These are phyloP conservation scores for Salvia miltiorrhiza DNA, from an alignment of 257 asterid genomes.

Conservation along the genomic window DNA sequence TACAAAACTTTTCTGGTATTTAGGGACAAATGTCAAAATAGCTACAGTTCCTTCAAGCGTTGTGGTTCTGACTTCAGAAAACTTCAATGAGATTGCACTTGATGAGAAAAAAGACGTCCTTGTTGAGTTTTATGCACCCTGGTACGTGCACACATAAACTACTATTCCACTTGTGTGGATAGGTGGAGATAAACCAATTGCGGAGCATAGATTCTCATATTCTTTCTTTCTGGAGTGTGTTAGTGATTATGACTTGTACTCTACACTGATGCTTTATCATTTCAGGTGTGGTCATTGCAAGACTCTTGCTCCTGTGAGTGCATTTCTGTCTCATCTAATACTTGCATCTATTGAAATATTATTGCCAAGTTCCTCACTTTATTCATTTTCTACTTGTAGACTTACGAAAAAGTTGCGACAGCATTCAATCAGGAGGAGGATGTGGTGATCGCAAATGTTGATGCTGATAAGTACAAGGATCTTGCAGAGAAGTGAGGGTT, in stretches of 20 bases:
- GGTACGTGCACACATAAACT: constrained; percentile 35
- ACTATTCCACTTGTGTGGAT: neutral
- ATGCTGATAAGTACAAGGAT: constrained; percentile 85
- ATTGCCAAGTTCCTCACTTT: constrained; percentile 9
- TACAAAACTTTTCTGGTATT: constrained; percentile 7
- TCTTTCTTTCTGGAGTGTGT: constrained; percentile 1
- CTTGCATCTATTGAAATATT: neutral
- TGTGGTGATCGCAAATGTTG: constrained; percentile 92
- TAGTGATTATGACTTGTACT: neutral
- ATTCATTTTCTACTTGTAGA: constrained; percentile 39
- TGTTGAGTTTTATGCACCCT: constrained; percentile 88
- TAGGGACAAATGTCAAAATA: constrained; percentile 81
- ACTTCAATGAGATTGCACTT: constrained; percentile 66
- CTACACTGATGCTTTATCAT: constrained; percentile 24
- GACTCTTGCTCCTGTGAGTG: constrained; percentile 90
- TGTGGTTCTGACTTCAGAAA: constrained; percentile 58
- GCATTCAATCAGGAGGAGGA: constrained; percentile 68
- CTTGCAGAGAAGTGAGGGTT: constrained; percentile 76
- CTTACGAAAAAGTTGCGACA: constrained; percentile 82
- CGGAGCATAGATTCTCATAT: neutral
- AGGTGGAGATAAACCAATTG: neutral
- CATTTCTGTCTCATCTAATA: constrained; percentile 9
- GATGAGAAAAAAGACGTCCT: constrained; percentile 70
- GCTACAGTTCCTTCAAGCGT: constrained; percentile 65
- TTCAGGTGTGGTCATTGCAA: constrained; percentile 93